Conservation (phyloP, 1,284 basidiomycete species). For the Tremellales sp. region DNA sequence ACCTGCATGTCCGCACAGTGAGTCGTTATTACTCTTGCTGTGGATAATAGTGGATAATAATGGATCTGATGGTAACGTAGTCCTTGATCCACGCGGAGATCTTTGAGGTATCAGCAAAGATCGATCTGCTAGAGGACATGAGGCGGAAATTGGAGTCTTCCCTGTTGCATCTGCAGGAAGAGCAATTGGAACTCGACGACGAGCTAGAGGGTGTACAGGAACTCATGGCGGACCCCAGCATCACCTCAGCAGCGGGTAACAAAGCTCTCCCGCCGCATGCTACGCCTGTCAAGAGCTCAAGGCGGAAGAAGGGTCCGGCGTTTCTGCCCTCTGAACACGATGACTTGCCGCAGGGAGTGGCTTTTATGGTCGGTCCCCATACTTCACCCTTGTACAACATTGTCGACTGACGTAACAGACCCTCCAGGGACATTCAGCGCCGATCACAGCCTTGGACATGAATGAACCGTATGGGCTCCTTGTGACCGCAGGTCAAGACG, state of each 20-base stretch:
- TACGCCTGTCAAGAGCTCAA: constrained; percentile 24
- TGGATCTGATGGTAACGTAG: constrained; percentile 51
- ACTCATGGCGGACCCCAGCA: constrained; percentile 59
- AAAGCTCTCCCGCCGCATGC: constrained; percentile 32
- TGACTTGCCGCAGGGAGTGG: constrained; percentile 85
- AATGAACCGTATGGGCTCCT: constrained; percentile 94
- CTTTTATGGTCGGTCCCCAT: constrained; percentile 75
- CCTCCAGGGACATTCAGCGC: constrained; percentile 70
- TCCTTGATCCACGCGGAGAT: constrained; percentile 80
- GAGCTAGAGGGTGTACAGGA: constrained; percentile 86
- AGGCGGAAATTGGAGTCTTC: constrained; percentile 75
- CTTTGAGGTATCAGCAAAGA: constrained; percentile 79
- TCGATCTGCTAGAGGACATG: constrained; percentile 76
- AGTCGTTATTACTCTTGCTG: constrained; percentile 72
- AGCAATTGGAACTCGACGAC: constrained; percentile 91
- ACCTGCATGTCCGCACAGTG: constrained; percentile 77
- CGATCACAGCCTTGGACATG: constrained; percentile 87
- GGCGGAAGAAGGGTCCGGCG: constrained; percentile 63
- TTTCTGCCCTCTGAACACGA: constrained; percentile 98
- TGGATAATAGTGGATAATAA: constrained; percentile 55
- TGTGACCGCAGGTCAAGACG: constrained; percentile 71
- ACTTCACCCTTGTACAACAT: constrained; percentile 1
- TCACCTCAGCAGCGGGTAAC: constrained; percentile 39
- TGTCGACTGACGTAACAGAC: constrained; percentile 55
- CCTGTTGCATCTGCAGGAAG: constrained; percentile 83